These are phyloP conservation scores for Carnegiea gigantea DNA, from an alignment of 179 eudicot genomes.

Conservation along the genomic window DNA sequence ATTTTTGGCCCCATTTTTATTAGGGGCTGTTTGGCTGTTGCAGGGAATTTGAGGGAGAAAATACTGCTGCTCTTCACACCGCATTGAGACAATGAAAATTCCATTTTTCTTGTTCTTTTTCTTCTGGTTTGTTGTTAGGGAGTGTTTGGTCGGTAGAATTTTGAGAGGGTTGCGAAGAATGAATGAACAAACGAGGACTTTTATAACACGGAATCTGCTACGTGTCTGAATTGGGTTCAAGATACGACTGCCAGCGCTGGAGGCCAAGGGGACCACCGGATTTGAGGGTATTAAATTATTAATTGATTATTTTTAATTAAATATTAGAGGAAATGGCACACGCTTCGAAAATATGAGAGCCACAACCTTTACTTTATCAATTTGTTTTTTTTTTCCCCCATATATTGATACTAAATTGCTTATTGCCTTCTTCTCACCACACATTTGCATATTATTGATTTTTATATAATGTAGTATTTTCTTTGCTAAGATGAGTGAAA, in stretches of 20 bases:
- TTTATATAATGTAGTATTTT: too few species aligned
- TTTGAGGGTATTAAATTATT: background rate
- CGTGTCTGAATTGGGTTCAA: background rate
- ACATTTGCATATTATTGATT: too few species aligned
- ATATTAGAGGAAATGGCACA: too few species aligned
- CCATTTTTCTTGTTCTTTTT: slow-evolving; percentile 11
- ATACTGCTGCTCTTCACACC: background rate
- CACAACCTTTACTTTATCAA: background rate
- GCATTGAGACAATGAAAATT: slow-evolving; percentile 5
- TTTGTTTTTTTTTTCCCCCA: too few species aligned
- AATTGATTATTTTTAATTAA: background rate
- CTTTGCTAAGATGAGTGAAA: too few species aligned
- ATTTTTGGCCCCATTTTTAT: background rate
- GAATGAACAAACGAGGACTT: background rate
- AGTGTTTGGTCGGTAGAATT: background rate
- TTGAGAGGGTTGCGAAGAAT: background rate
- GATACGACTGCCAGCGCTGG: background rate
- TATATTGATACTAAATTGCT: background rate
- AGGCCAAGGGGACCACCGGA: background rate
- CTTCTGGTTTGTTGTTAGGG: background rate
- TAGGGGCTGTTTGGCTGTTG: slow-evolving; percentile 23
- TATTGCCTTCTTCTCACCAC: background rate
- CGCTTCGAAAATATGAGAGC: too few species aligned
- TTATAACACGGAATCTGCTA: background rate
- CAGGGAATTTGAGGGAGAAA: background rate